phyloP scores from a whole-genome alignment of 1,284 basidiomycete species.

The Takashimella koratensis region DNA sequence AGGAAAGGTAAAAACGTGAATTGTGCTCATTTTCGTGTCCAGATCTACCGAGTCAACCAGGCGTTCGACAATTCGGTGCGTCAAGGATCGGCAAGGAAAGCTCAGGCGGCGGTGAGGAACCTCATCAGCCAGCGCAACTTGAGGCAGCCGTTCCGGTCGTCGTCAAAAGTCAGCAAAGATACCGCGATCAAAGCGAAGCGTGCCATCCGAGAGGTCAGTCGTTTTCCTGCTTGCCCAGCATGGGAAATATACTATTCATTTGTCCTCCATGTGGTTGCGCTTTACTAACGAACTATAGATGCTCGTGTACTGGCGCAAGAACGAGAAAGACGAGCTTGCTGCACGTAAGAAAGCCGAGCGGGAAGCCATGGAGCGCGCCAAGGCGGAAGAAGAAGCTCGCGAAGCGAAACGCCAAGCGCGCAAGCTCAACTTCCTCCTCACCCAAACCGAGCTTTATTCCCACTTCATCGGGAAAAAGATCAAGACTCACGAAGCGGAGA shows the following conservation, averaged over 20 bases:
- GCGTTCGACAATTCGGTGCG: slow-evolving; percentile 63
- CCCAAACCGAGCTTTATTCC: slow-evolving; percentile 97
- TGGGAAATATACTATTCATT: too few species aligned
- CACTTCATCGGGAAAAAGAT: slow-evolving; percentile 99
- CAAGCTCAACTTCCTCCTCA: slow-evolving; percentile 98
- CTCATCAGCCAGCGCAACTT: slow-evolving; percentile 73
- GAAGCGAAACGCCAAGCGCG: slow-evolving; percentile 93
- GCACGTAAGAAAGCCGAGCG: slow-evolving; percentile 91
- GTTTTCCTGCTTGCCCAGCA: background rate
- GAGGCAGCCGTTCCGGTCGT: slow-evolving; percentile 73
- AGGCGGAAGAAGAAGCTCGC: slow-evolving; percentile 92
- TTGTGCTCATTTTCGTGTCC: slow-evolving; percentile 1
- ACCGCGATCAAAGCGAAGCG: slow-evolving; percentile 65
- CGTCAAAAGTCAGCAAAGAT: slow-evolving; percentile 81
- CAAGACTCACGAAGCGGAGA: slow-evolving; percentile 90
- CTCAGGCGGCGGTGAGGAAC: slow-evolving; percentile 55
- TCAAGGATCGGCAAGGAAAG: slow-evolving; percentile 33
- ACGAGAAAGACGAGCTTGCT: slow-evolving; percentile 89
- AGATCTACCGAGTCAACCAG: slow-evolving; percentile 75
- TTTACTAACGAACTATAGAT: too few species aligned
- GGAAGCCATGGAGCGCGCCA: slow-evolving; percentile 82
- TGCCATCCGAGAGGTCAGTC: slow-evolving; percentile 41
- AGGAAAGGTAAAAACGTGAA: background rate
- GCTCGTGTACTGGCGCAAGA: slow-evolving; percentile 96
- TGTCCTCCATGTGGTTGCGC: too few species aligned